These are phyloP conservation scores for Syncephalastrum monosporum DNA, from an alignment of 371 early-diverging fungal genomes.

Conservation along the genomic window DNA sequence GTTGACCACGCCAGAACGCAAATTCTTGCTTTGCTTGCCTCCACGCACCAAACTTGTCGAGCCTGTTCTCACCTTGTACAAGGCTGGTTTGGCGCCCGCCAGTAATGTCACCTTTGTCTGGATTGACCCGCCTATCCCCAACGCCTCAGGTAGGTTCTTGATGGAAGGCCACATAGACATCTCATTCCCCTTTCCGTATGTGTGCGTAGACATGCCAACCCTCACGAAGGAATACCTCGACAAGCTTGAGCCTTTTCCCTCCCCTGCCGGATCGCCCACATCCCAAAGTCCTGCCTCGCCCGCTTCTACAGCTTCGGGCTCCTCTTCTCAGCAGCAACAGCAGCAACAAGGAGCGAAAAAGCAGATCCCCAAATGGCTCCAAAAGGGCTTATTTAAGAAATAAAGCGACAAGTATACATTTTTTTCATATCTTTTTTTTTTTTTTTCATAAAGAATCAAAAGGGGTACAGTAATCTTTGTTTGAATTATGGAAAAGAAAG, in stretches of 20 bases:
- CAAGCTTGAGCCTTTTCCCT: slow-evolving; percentile 28
- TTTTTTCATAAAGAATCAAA: background rate
- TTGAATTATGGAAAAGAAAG: too few relatives aligned
- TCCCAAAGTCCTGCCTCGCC: slow-evolving; percentile 8
- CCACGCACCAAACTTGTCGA: slow-evolving; percentile 44
- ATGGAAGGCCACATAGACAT: slow-evolving; percentile 8
- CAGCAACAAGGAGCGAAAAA: slow-evolving; percentile 5
- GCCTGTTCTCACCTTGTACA: slow-evolving; percentile 35
- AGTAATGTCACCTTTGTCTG: slow-evolving; percentile 49
- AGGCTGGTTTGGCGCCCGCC: slow-evolving; percentile 47
- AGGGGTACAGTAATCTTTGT: too few relatives aligned
- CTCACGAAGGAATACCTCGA: slow-evolving; percentile 28
- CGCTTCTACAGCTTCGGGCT: slow-evolving; percentile 11
- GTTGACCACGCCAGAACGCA: slow-evolving; percentile 40
- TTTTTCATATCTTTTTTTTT: background rate
- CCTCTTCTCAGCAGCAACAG: slow-evolving; percentile 8
- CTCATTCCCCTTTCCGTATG: background rate
- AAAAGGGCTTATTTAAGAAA: slow-evolving; percentile 51
- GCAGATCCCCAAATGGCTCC: slow-evolving; percentile 48
- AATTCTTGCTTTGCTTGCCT: slow-evolving; percentile 46
- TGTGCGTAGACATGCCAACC: slow-evolving; percentile 12
- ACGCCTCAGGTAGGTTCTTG: slow-evolving; percentile 18
- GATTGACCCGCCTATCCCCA: slow-evolving; percentile 29
- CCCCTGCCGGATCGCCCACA: slow-evolving; percentile 12
- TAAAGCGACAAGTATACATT: slow-evolving; percentile 5